Conservation (phyloP, 768 basidiomycete species). For the Lactarius trivialis region DNA sequence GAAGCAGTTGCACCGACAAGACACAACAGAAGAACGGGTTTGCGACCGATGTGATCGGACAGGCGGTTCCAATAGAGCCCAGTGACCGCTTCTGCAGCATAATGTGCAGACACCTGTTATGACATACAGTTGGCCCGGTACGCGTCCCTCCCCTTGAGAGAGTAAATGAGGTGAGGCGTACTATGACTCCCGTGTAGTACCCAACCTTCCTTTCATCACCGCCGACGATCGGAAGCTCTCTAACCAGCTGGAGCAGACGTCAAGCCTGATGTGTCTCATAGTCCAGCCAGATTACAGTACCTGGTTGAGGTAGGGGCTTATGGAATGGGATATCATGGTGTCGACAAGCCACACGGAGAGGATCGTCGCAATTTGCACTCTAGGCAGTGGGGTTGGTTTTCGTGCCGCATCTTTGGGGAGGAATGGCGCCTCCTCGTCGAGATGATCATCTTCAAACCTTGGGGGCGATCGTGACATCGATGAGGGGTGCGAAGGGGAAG, state of each 20-base stretch:
- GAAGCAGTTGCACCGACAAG: not conserved
- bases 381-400: not conserved
- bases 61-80: not conserved
- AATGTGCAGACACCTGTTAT: not conserved
- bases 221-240: not conserved
- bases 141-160: not conserved
- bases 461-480: not conserved
- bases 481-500: not conserved
- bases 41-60: not conserved
- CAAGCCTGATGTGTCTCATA: not conserved
- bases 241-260: not conserved
- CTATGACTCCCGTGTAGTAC: not conserved
- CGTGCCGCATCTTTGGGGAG: not conserved
- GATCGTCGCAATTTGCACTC: not conserved
- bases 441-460: not conserved
- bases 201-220: not conserved
- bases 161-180: not conserved
- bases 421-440: not conserved
- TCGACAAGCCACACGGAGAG: not conserved
- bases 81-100: not conserved
- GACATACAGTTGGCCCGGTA: not conserved
- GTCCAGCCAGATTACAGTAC: not conserved
- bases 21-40: not conserved
- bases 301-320: not conserved
- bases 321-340: not conserved